Evolutionary conservation across 306 rosid genomes (phyloP).

Genomic region (Adenanthera pavonina): DNA sequence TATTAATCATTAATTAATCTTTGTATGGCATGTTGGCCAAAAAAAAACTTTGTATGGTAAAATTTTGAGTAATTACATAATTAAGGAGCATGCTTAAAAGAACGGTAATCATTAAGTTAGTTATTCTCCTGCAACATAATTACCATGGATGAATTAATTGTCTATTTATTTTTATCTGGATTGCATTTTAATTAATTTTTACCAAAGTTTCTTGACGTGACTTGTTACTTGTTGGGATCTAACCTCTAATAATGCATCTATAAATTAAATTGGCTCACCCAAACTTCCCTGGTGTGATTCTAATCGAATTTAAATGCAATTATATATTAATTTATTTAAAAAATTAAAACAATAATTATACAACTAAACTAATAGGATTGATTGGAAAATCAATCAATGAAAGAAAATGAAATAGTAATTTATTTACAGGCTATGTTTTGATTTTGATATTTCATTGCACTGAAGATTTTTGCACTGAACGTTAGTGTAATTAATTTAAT

Average conservation of each 20-base stretch:
- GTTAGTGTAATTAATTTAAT: not conserved
- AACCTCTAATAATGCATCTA: not conserved
- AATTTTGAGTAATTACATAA: not conserved
- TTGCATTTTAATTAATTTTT: not conserved
- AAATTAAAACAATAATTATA: not conserved
- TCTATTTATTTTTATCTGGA: too few relatives aligned
- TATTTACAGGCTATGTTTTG: not conserved
- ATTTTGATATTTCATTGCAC: not conserved
- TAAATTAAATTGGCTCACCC: not conserved
- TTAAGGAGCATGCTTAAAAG: not conserved
- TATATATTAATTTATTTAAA: not conserved
- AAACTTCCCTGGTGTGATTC: not conserved
- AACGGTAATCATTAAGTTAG: not conserved
- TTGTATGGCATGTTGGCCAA: not conserved
- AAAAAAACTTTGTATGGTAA: not conserved
- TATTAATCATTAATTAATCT: not conserved
- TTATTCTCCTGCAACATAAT: not conserved
- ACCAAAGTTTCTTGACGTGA: constrained; percentile 7
- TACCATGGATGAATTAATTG: not conserved
- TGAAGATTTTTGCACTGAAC: not conserved
- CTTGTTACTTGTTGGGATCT: not conserved
- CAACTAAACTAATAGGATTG: not conserved
- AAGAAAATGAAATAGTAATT: not conserved
- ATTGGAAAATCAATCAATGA: not conserved
- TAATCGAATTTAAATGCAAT: not conserved